These are phyloP conservation scores for Lactarius hengduanensis DNA, from an alignment of 768 basidiomycete genomes.

Conservation along the genomic window DNA sequence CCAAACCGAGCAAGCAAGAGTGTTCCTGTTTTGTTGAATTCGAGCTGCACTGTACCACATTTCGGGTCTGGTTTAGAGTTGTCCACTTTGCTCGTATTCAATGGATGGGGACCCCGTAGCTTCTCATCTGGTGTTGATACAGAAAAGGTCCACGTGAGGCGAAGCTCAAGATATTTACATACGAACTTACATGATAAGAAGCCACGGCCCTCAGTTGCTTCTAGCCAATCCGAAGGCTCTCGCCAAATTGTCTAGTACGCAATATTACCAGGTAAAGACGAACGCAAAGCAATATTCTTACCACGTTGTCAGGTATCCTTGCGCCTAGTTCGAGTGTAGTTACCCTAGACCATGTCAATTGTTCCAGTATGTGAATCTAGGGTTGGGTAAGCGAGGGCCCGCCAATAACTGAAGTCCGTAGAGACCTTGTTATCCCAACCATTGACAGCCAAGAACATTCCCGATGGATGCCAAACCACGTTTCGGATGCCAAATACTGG, in stretches of 20 bases:
- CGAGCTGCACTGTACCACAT: conserved; percentile 66
- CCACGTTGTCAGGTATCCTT: conserved; percentile 55
- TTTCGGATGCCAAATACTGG: conserved; percentile 80
- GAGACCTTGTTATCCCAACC: conserved; percentile 89
- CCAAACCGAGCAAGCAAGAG: conserved; percentile 74
- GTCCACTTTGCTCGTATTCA: conserved; percentile 53
- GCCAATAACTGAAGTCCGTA: neutral
- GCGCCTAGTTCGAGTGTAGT: conserved; percentile 60
- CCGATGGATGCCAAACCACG: conserved; percentile 84
- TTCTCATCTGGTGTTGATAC: conserved; percentile 54
- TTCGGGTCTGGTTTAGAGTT: conserved; percentile 62
- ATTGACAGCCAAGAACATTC: conserved; percentile 74
- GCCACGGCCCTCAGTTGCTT: conserved; percentile 78
- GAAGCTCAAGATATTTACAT: neutral
- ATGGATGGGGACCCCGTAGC: conserved; percentile 52
- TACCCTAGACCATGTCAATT: conserved; percentile 69
- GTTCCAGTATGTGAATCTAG: conserved; percentile 75
- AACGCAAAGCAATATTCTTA: conserved; percentile 38
- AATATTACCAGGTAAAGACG: conserved; percentile 13
- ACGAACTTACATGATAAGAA: conserved; percentile 74
- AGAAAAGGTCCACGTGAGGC: neutral
- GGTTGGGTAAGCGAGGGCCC: neutral
- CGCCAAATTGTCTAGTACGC: conserved; percentile 70
- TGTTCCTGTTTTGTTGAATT: conserved; percentile 79
- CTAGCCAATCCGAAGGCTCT: conserved; percentile 83